Evolutionary conservation across 768 basidiomycete species (phyloP).

Genomic region (Gloeostereum incarnatum): DNA sequence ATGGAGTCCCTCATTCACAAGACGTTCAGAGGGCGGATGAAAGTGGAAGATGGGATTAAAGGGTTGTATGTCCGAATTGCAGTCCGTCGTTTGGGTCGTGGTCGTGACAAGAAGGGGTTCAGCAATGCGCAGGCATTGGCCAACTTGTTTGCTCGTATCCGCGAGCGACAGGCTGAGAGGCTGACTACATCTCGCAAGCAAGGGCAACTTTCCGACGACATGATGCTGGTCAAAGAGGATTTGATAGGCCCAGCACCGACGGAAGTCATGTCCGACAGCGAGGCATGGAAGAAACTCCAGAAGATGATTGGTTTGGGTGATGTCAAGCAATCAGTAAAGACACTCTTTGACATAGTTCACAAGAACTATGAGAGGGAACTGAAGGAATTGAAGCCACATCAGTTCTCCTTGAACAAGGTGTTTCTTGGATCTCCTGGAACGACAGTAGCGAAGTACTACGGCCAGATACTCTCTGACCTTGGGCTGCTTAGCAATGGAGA

Average conservation of each 20-base stretch:
- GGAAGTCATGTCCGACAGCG: conserved; percentile 19
- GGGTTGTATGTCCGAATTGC: conserved; percentile 31
- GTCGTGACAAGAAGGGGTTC: conserved; percentile 29
- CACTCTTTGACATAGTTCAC: conserved; percentile 22
- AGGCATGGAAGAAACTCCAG: conserved; percentile 26
- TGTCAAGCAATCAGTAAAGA: conserved; percentile 27
- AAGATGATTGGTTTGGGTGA: conserved; percentile 22
- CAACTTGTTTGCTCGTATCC: conserved; percentile 24
- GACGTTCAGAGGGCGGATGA: conserved; percentile 26
- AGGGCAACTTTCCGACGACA: conserved; percentile 20
- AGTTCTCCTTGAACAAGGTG: conserved; percentile 35
- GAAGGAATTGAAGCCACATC: conserved; percentile 26
- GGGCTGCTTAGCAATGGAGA: conserved; percentile 62
- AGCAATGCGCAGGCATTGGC: conserved; percentile 35
- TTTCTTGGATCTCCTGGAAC: conserved; percentile 65
- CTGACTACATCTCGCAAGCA: conserved; percentile 18
- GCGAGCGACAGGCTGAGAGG: conserved; percentile 29
- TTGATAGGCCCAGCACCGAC: conserved; percentile 36
- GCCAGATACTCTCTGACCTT: conserved; percentile 49
- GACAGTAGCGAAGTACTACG: conserved; percentile 58
- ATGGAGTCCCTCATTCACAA: conserved; percentile 24
- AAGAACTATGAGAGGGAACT: conserved; percentile 33
- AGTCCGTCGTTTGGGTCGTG: conserved; percentile 27
- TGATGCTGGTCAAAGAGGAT: conserved; percentile 27
- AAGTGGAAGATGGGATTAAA: conserved; percentile 21